Conservation (phyloP, 176 grass and related monocot genomes). For the Carex pumila region DNA sequence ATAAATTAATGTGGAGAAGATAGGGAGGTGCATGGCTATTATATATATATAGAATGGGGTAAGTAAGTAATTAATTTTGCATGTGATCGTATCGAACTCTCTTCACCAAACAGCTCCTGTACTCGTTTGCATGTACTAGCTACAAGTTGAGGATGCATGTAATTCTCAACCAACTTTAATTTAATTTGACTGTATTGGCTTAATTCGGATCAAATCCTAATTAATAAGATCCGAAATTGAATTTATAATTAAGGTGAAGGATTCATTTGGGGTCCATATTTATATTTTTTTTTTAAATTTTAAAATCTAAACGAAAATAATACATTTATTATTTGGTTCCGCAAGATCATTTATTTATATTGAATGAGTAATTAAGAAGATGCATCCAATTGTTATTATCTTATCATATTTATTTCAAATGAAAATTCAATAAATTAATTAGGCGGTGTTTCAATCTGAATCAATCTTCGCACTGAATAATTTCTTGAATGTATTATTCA, state of each 20-base stretch:
- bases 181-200: background rate
- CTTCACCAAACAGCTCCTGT: conserved; percentile 1
- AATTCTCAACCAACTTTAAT: background rate
- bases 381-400: too few species aligned
- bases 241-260: background rate
- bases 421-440: too few species aligned
- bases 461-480: too few species aligned
- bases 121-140: background rate
- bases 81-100: conserved; percentile 9
- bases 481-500: too few species aligned
- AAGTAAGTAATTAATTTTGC: background rate
- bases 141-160: background rate
- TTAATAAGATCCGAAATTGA: background rate
- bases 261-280: background rate
- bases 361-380: too few species aligned
- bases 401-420: too few species aligned
- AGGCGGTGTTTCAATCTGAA: too few species aligned
- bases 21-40: background rate
- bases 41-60: background rate
- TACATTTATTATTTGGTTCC: background rate
- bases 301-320: background rate
- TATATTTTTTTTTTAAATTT: background rate
- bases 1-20: background rate
- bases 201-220: background rate
- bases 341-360: too few species aligned